Percentiles rank a stretch among this genome's conserved stretches.
These are phyloP conservation scores for Strigomonas culicis DNA, from an alignment of 208 protist genomes.

Conservation along the genomic window DNA sequence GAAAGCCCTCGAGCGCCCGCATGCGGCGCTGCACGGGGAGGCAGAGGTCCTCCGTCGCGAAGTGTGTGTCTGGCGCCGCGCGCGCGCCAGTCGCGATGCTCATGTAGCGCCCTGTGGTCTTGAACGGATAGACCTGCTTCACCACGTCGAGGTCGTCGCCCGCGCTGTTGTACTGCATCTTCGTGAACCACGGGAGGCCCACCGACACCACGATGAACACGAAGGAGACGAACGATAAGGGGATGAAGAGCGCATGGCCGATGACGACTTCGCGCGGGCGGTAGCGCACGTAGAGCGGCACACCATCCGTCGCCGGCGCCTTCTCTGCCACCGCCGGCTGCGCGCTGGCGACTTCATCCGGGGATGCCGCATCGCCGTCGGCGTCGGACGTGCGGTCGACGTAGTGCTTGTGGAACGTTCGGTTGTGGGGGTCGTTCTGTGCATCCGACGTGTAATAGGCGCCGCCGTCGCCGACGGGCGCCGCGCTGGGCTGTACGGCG, in stretches of 20 bases:
- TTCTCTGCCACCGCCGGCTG: too few relatives aligned
- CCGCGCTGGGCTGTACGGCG: too few relatives aligned
- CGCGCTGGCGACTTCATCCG: too few relatives aligned
- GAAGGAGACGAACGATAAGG: neutral
- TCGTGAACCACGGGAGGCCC: neutral
- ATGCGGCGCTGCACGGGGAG: neutral
- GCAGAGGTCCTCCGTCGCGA: neutral
- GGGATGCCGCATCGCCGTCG: too few relatives aligned
- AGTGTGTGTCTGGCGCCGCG: neutral
- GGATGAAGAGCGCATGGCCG: neutral
- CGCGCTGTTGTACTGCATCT: neutral
- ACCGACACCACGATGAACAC: neutral
- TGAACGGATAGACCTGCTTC: slow-evolving; percentile 3
- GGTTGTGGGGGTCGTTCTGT: neutral
- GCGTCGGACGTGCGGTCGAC: too few relatives aligned
- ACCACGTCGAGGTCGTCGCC: neutral
- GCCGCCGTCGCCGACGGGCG: too few relatives aligned
- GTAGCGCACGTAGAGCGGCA: neutral
- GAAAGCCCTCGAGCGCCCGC: neutral
- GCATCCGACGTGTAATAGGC: too few relatives aligned
- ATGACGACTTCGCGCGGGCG: neutral
- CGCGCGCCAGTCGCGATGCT: neutral
- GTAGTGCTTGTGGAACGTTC: too few relatives aligned
- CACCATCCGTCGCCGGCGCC: too few relatives aligned
- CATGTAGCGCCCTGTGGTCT: neutral